Evolutionary conservation across 768 basidiomycete species (phyloP), one percentile per base, ranked within the genome.

Genomic region (Hypholoma sublateritium): DNA sequence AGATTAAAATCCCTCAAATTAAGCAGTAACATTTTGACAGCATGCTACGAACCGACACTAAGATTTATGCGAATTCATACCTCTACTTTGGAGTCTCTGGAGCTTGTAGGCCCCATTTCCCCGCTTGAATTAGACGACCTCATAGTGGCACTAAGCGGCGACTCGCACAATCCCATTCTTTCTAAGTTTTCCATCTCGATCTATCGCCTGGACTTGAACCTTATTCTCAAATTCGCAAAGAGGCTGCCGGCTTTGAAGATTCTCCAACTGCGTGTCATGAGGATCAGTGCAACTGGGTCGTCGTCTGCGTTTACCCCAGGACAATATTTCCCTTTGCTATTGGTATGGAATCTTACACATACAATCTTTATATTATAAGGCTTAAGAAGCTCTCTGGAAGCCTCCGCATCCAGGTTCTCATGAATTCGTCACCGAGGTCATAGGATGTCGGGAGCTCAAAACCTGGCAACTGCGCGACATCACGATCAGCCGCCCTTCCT

Each of bases 391-490:
- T n/a, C 21, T 16, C 12, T n/a, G n/a, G n/a, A n/a, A 46, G 44
- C 44, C 44, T 8, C 44, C 44, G 25, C 34, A 49, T 19, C 37
- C 46, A 32, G 21, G 28, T 5, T n/a, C 19, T 17, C 55, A 49
- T 37, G 48, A 41, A 1, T 53, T 58, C 49, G 51, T 58, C 32
- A 17, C 16, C 28, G 50, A 59, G 19, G 16, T 56, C 47, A 43
- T 43, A 19, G 36, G 22, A 47, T 24, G n/a, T 22, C 34, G 19
- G 0, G 17, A 46, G 43, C 57, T 50, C 24, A 34, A 50, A 32
- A 13, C 24, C 24, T 64, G 62, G 62, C 16, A 37, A 2, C 50
- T 64, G 47, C 45, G 45, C 13, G 58, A 64, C 52, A 57, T 64
- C 28, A 58, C 50, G 8, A 44, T 64, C 47, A 52, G 44, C 36